Conservation (phyloP, 306 rosid species). For the Rosa persica region DNA sequence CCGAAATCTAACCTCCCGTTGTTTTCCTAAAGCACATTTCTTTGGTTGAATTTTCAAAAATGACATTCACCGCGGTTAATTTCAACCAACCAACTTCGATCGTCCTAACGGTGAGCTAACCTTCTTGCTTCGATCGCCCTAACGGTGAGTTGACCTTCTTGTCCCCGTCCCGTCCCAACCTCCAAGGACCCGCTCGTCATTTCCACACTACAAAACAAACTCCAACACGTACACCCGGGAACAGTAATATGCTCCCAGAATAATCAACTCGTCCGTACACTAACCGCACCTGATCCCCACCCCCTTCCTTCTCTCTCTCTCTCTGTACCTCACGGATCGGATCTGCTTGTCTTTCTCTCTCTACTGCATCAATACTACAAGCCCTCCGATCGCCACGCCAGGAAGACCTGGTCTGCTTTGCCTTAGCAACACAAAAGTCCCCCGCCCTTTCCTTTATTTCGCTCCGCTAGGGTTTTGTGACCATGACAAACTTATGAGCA, state of each 20-base stretch:
- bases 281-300: not conserved
- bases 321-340: conserved; percentile 61
- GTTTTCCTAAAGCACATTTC: too few species aligned
- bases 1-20: too few species aligned
- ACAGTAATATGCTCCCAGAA: not conserved
- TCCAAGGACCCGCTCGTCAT: not conserved
- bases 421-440: not conserved
- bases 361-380: not conserved
- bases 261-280: not conserved
- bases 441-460: not conserved
- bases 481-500: conserved; percentile 37
- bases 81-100: too few species aligned
- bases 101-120: too few species aligned
- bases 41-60: too few species aligned
- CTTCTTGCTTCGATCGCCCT: too few species aligned
- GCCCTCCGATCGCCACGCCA: conserved; percentile 57
- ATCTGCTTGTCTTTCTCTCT: conserved; percentile 44
- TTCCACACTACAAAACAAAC: not conserved
- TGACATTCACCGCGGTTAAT: too few species aligned
- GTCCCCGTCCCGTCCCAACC: not conserved
- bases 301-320: not conserved
- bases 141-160: too few species aligned
- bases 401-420: conserved; percentile 30
- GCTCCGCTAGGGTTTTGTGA: conserved; percentile 48
- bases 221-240: not conserved